A percentile compares a stretch with the other conserved stretches of the same genome.
Evolutionary conservation across 2,329 filamentous ascomycete species (phyloP).

Genomic region (Colletotrichum chlorophyti): DNA sequence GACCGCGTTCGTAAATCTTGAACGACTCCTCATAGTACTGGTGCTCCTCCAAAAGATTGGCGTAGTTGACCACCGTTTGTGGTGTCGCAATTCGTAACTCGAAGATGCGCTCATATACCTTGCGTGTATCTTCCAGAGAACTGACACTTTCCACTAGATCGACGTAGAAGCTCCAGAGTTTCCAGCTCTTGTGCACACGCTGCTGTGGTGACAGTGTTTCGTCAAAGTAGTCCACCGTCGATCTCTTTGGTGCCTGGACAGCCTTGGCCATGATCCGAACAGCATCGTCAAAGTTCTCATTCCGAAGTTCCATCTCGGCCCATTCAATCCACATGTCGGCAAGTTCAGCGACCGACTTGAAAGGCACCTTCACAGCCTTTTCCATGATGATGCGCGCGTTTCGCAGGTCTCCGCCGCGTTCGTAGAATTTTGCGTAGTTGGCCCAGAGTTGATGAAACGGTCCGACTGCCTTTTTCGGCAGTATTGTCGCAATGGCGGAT

Average conservation of each 20-base stretch:
- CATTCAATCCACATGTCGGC: conserved; percentile 99
- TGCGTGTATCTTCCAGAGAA: conserved; percentile 88
- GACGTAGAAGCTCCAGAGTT: conserved; percentile 98
- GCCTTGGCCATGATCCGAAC: conserved; percentile 97
- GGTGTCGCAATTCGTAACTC: conserved; percentile 97
- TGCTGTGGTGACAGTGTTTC: conserved; percentile 93
- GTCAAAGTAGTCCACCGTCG: conserved; percentile 99
- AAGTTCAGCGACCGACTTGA: conserved; percentile 95
- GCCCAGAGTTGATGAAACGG: conserved; percentile 95
- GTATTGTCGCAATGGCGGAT: conserved; percentile 89
- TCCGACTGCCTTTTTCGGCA: conserved; percentile 92
- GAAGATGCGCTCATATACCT: conserved; percentile 96
- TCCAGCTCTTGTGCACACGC: conserved; percentile 98
- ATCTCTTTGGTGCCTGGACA: conserved; percentile 93
- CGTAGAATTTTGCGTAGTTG: conserved; percentile 97
- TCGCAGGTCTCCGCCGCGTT: conserved; percentile 81
- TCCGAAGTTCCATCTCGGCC: conserved; percentile 97
- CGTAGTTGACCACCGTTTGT: conserved; percentile 98
- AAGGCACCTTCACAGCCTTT: conserved; percentile 96
- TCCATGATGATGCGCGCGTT: conserved; percentile 94
- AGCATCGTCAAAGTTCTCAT: conserved; percentile 94
- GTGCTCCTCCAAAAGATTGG: conserved; percentile 92
- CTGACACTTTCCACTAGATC: conserved; percentile 96
- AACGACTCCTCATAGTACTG: conserved; percentile 97
- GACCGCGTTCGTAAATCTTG: conserved; percentile 94